Percentiles rank a stretch among this genome's conserved stretches.
Evolutionary conservation across 148 eudicot species (phyloP).

Genomic region (Rhododendron simsii): DNA sequence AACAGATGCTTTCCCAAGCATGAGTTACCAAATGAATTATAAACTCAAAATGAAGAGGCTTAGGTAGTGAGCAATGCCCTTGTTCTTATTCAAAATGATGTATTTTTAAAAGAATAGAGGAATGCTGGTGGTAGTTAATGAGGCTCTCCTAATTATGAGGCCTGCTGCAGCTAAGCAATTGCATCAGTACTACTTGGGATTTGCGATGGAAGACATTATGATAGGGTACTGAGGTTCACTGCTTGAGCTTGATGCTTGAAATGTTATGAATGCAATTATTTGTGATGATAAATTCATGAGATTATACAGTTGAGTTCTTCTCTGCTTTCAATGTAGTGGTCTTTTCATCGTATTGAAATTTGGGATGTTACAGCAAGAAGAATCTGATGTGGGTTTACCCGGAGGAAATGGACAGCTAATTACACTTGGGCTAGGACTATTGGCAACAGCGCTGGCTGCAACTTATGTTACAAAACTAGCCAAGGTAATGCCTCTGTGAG

Average conservation of each 20-base stretch:
- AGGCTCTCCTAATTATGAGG: neutral
- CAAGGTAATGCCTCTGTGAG: slow-evolving; percentile 40
- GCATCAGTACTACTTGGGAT: neutral
- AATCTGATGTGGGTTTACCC: slow-evolving; percentile 50
- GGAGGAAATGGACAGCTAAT: slow-evolving; percentile 72
- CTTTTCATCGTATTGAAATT: neutral
- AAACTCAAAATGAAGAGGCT: neutral
- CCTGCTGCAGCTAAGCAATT: neutral
- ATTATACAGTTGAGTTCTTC: neutral
- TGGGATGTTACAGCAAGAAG: slow-evolving; percentile 71
- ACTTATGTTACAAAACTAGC: slow-evolving; percentile 84
- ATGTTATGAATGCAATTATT: slow-evolving; percentile 3
- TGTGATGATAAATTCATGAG: neutral
- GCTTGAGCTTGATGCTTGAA: neutral
- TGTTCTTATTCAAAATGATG: neutral
- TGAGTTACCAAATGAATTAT: neutral
- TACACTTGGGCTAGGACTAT: slow-evolving; percentile 82
- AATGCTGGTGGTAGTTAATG: neutral
- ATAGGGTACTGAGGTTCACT: neutral
- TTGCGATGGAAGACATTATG: neutral
- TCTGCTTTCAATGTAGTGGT: neutral
- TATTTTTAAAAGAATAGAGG: neutral
- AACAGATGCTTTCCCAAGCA: neutral
- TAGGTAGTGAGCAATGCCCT: neutral
- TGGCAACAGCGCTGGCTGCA: slow-evolving; percentile 87